Base-by-base conservation (phyloP, 768 basidiomycete genomes). In the Psilocybe tampanensis region DNA sequence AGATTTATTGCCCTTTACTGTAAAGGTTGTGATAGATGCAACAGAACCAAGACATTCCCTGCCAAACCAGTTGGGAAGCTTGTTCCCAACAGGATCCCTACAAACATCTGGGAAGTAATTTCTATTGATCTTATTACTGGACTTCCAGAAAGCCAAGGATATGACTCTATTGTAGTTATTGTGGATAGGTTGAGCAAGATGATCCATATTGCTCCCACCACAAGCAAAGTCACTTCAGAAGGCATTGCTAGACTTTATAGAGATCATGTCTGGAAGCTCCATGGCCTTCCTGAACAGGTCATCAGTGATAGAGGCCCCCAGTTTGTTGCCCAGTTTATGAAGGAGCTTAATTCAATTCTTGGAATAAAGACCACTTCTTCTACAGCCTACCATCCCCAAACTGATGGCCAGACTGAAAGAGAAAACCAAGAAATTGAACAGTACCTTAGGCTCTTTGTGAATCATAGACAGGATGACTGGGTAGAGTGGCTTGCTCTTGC, bases 151-250 rank as follows among this genome's bases (percentile, higher is more conserved):
- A 62, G 64, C 2, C 48, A 70, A 11, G 74, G 70, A 0, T 72
- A 58, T 52, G 65, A 76, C 55, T 55, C 70, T 0, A 74, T 80
- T 44, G 62, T 76, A 44, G 72, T 66, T 8, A 59, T 76, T 47
- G 60, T 64, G 21, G 13, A 24, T n/a, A 21, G 49, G 2, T 48
- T 64, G 6, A 54, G 48, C 1, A 68, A 68, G 39, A 33, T 29
- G 19, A 54, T 59, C 22, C 52, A 59, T 24, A 44, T 63, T 47
- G 64, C 70, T 6, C 65, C 65, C 15, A 34, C 33, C 33, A 34
- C 33, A 8, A 34, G 33, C 15, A 34, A 34, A 34, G 33, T 34
- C 33, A 34, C 33, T 34, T 34, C 33, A 8, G 33, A 34, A 34
- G 33, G 33, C 7, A 34, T 34, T 34, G 33, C 33, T 34, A 34